Conservation (phyloP, 2,329 filamentous ascomycete species). For the Diaporthe vexans region DNA sequence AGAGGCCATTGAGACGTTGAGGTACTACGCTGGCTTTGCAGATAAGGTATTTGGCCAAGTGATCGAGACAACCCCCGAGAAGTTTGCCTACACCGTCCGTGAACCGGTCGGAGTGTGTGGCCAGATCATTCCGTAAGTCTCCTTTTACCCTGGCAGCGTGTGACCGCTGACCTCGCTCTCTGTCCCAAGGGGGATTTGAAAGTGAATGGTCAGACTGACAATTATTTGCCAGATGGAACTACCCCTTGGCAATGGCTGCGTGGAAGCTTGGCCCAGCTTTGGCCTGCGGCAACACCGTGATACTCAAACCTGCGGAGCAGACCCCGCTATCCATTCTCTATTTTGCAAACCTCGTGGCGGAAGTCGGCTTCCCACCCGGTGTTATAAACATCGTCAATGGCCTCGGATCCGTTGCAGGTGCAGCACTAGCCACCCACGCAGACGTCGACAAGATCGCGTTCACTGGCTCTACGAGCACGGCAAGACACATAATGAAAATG, state of each 20-base stretch:
- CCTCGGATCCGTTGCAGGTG: constrained; percentile 73
- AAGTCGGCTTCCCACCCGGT: constrained; percentile 82
- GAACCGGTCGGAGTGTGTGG: constrained; percentile 85
- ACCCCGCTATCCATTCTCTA: constrained; percentile 74
- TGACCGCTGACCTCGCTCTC: too few relatives aligned
- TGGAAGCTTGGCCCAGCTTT: constrained; percentile 82
- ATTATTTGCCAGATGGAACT: constrained; percentile 73
- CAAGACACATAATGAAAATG: constrained; percentile 79
- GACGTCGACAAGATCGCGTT: constrained; percentile 80
- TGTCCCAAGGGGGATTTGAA: too few relatives aligned
- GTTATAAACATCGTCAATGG: constrained; percentile 82
- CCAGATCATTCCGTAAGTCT: constrained; percentile 73
- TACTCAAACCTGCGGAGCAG: constrained; percentile 76
- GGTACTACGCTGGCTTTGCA: constrained; percentile 84
- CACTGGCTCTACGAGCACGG: constrained; percentile 78
- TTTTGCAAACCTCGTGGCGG: constrained; percentile 75
- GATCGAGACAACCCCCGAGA: constrained; percentile 77
- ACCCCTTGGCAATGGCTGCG: constrained; percentile 80
- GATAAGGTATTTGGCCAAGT: constrained; percentile 85
- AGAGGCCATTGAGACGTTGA: constrained; percentile 63
- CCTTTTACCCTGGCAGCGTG: too few relatives aligned
- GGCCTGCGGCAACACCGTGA: constrained; percentile 73
- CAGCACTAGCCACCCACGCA: constrained; percentile 74
- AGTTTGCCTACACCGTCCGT: constrained; percentile 82
- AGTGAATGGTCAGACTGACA: neutral